These are phyloP conservation scores for Acanthamoeba triangularis DNA, from an alignment of 208 protist genomes.

Conservation along the genomic window DNA sequence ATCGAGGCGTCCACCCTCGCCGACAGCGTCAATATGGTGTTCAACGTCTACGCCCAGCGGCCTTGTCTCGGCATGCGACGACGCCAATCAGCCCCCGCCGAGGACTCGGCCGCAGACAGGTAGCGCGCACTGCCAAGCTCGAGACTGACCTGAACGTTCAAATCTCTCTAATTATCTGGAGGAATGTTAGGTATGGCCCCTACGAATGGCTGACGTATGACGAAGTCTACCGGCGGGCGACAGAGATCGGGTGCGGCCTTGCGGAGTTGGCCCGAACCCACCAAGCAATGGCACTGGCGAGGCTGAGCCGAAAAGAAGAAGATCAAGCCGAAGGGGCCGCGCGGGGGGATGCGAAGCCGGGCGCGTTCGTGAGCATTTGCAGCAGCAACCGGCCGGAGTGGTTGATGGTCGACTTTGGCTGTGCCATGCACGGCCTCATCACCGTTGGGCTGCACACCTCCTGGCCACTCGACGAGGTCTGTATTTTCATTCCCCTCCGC, in stretches of 20 bases:
- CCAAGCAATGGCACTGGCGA: not conserved
- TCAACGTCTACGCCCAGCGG: not conserved
- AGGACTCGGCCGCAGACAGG: not conserved
- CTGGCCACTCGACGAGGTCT: conserved; percentile 43
- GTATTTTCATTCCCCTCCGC: not conserved
- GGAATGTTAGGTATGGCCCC: not conserved
- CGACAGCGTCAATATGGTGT: not conserved
- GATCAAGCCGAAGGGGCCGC: not conserved
- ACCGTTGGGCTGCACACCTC: conserved; percentile 65
- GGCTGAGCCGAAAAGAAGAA: not conserved
- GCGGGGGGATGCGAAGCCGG: not conserved
- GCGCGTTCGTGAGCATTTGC: conserved; percentile 61
- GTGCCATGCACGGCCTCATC: not conserved
- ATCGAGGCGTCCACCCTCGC: not conserved
- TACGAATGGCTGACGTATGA: conserved; percentile 9
- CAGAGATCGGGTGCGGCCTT: not conserved
- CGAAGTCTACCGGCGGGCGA: not conserved
- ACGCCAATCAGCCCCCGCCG: not conserved
- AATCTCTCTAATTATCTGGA: too few relatives aligned
- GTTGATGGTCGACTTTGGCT: conserved; percentile 77
- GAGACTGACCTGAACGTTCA: too few relatives aligned
- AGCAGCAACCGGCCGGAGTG: conserved; percentile 76
- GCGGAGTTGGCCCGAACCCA: not conserved
- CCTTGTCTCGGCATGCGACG: not conserved
- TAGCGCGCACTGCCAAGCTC: too few relatives aligned